Percentiles rank a stretch among this genome's conserved stretches.
phyloP scores from a whole-genome alignment of 441 rosid species.

The Jatropha multifida region DNA sequence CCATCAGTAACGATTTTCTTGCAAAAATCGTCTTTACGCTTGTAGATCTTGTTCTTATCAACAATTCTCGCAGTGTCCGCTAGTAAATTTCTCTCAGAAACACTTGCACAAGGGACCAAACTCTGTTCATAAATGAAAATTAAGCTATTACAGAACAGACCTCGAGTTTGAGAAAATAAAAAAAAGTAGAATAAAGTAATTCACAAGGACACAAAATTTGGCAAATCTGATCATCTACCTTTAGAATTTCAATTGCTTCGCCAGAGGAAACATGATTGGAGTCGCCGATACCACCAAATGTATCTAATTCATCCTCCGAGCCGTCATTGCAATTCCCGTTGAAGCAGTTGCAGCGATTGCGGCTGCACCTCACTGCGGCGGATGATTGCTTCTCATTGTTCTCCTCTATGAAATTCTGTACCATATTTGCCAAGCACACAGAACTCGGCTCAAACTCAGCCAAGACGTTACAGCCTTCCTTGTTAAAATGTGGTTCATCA shows the following conservation, averaged over 20 bases:
- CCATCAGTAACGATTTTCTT: slow-evolving; percentile 54
- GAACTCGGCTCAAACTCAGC: slow-evolving; percentile 88
- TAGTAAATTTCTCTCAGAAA: slow-evolving; percentile 54
- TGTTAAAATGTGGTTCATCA: slow-evolving; percentile 35
- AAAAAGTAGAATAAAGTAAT: not conserved
- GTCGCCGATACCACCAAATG: slow-evolving; percentile 32
- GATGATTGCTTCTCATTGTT: slow-evolving; percentile 47
- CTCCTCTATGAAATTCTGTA: slow-evolving; percentile 75
- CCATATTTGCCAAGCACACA: slow-evolving; percentile 72
- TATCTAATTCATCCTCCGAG: slow-evolving; percentile 67
- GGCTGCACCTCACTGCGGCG: slow-evolving; percentile 42
- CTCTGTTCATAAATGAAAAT: slow-evolving; percentile 37
- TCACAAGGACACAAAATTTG: not conserved
- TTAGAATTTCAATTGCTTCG: slow-evolving; percentile 57
- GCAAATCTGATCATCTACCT: slow-evolving; percentile 37
- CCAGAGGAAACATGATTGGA: slow-evolving; percentile 29
- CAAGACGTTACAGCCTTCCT: slow-evolving; percentile 33
- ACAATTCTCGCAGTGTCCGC: slow-evolving; percentile 62
- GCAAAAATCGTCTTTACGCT: slow-evolving; percentile 50
- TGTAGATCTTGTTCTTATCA: slow-evolving; percentile 59
- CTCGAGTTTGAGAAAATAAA: not conserved
- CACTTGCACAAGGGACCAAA: slow-evolving; percentile 53
- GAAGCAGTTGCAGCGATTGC: slow-evolving; percentile 65
- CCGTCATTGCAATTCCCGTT: slow-evolving; percentile 51
- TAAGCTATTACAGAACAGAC: not conserved